A percentile compares a stretch with the other conserved stretches of the same genome.
phyloP scores from a whole-genome alignment of 1,284 basidiomycete species.

The Pseudomicrostroma phylloplanum region DNA sequence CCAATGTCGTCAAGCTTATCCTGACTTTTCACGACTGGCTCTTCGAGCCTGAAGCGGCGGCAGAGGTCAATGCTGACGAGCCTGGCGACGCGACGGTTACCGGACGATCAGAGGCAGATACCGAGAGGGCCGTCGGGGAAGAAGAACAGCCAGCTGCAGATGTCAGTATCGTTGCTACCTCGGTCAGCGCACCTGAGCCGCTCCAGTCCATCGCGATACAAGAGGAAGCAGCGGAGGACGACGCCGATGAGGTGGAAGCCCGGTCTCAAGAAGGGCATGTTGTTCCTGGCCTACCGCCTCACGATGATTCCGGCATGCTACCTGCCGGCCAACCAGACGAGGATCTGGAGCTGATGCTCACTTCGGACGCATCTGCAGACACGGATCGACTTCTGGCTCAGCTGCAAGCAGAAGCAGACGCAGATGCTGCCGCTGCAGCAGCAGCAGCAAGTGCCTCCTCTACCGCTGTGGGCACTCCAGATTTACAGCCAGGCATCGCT shows the following conservation, averaged over 20 bases:
- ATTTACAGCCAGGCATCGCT: background rate
- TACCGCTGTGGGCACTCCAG: background rate
- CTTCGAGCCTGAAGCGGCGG: slow-evolving; percentile 42
- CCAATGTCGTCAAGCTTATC: slow-evolving; percentile 48
- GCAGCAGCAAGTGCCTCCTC: background rate
- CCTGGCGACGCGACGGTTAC: slow-evolving; percentile 15
- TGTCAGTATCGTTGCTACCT: background rate
- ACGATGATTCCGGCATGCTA: background rate
- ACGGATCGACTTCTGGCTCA: background rate
- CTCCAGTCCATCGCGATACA: background rate
- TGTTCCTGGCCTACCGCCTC: background rate
- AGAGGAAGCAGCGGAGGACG: background rate
- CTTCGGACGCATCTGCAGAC: background rate
- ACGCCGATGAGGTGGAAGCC: background rate
- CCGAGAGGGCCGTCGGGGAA: background rate
- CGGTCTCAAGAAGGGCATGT: too few relatives aligned
- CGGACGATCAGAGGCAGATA: background rate
- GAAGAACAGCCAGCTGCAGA: background rate
- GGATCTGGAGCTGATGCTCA: background rate
- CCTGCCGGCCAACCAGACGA: background rate
- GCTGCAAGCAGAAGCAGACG: slow-evolving; percentile 2
- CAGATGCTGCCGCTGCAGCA: background rate
- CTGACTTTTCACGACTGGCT: slow-evolving; percentile 46
- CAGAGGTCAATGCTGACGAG: slow-evolving; percentile 10
- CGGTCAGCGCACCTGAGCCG: background rate